Evolutionary conservation across 1,284 basidiomycete genomes (phyloP), one percentile per base, ranked within the genome.

Genomic region (Boletus semigastroideus): DNA sequence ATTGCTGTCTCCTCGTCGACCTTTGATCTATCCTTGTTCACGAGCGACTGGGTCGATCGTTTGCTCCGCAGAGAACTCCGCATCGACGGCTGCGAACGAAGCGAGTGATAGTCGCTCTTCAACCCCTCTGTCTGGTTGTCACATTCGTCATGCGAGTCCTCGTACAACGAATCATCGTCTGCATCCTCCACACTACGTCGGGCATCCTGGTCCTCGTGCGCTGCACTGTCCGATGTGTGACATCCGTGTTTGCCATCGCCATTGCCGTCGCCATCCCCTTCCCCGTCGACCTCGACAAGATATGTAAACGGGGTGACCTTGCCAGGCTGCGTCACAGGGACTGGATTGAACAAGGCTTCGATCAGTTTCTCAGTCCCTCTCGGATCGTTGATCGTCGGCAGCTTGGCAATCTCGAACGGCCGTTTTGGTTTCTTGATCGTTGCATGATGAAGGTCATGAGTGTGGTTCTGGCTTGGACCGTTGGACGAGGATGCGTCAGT

Each of bases 331-430:
- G 70, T 76, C 13, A 75, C 75, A 10, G 75, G 74, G 2, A 78
- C 73, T 5, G 87, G 87, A 59, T 90, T 90, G 65, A 90, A 90
- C 27, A 90, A 66, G 9, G 86, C 82, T 52, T 90, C 88, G 58
- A 90, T 90, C 43, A 90, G 75, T 43, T 75, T 74, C 62, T 88
- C 86, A 0, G 85, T 87, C 22, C 81, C 80, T 53, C 78, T 77
- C 3, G 82, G 74, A 1, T 83, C 82, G 55, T 78, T 76, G 13
- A 79, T 77, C 6, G 69, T 64, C 4, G 80, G 78, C 5, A 86
- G 72, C 16, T 72, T 70, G 44, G 76, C 69, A 12, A 79, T 64
- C 58, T 80, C 76, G 52, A 81, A 77, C 2, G 71, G 63, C 7
- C 59, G 51, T 44, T 61, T 51, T 30, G 59, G 66, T 31, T 59